Conservation (phyloP, 306 rosid species). For the Cucumis cinereus region DNA sequence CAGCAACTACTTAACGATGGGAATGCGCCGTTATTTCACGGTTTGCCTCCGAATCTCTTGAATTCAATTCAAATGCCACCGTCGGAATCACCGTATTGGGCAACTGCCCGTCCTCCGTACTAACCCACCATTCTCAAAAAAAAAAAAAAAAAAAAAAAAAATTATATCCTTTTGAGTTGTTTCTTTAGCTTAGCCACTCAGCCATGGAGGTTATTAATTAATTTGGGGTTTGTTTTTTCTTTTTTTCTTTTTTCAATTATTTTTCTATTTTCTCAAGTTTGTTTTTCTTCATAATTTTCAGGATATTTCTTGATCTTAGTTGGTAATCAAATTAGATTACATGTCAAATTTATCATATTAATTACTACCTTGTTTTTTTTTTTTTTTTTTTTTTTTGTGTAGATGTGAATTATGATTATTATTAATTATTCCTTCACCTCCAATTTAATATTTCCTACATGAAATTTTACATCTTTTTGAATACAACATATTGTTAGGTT, state of each 20-base stretch:
- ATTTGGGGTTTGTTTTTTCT: not conserved
- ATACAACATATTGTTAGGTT: not conserved
- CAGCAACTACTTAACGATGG: constrained; percentile 43
- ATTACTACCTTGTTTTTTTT: not conserved
- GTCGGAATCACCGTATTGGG: constrained; percentile 55
- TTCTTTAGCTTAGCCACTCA: not conserved
- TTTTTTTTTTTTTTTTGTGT: not conserved
- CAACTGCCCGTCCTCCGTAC: constrained; percentile 64
- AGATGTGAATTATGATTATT: not conserved
- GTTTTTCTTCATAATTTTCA: not conserved
- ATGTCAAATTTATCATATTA: not conserved
- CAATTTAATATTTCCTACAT: not conserved
- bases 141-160: not conserved
- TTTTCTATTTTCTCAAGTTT: not conserved
- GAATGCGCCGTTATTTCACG: constrained; percentile 58
- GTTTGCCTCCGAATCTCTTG: constrained; percentile 61
- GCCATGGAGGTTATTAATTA: not conserved
- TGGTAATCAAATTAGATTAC: not conserved
- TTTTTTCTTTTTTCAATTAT: not conserved
- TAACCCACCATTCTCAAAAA: constrained; percentile 9
- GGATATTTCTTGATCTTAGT: not conserved
- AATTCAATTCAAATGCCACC: constrained; percentile 89
- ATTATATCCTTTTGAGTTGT: not conserved
- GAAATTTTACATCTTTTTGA: not conserved
- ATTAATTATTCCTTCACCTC: not conserved